Conservation (phyloP, 306 rosid genomes). For the Acacia crassicarpa region DNA sequence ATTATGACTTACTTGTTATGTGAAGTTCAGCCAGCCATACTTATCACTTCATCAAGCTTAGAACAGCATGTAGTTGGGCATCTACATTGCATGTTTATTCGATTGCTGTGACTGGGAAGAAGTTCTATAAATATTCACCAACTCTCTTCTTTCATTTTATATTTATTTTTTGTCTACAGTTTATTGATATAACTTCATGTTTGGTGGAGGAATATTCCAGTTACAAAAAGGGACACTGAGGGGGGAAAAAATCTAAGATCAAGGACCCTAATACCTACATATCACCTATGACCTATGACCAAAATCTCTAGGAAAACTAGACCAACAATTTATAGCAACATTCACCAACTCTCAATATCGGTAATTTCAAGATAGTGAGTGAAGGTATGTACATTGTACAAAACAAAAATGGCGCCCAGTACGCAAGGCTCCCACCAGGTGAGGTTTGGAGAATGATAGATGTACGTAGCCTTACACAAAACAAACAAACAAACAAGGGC, state of each 20-base stretch:
- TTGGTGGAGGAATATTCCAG: background rate
- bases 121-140: constrained; percentile 16
- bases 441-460: too few relatives aligned
- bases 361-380: constrained; percentile 21
- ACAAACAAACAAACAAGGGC: too few relatives aligned
- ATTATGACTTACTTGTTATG: constrained; percentile 16
- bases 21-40: constrained; percentile 1
- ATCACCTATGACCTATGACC: background rate
- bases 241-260: background rate
- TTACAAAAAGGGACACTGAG: background rate
- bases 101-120: background rate
- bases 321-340: background rate
- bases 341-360: background rate
- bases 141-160: background rate
- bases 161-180: background rate
- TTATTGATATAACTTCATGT: background rate
- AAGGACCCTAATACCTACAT: background rate
- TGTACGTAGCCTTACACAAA: too few relatives aligned
- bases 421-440: too few relatives aligned
- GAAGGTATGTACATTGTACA: background rate
- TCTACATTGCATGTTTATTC: constrained; percentile 25
- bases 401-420: background rate
- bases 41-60: constrained; percentile 11
- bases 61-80: constrained; percentile 9
- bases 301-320: background rate